Evolutionary conservation across 2,329 filamentous ascomycete genomes (phyloP), one percentile per base, ranked within the genome.

Genomic region (Penicillium sp.): DNA sequence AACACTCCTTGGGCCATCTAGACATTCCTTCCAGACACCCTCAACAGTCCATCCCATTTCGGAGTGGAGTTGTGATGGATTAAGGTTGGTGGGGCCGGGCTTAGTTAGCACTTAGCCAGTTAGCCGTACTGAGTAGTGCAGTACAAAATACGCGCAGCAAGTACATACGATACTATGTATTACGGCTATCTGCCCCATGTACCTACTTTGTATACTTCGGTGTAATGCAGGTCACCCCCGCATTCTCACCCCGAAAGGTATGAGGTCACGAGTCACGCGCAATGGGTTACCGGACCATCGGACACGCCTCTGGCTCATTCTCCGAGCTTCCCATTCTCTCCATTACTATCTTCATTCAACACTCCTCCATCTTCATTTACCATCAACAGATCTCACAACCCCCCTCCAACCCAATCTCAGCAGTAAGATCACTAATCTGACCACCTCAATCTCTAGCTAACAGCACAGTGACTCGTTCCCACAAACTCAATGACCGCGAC

Each of bases 401-500:
- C 13, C 36, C 24, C 22, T 3, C 22, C 22, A 22, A 22, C 22
- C 22, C 13, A 56, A 22, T 39, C 22, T 19, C 40, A 50, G 14
- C 6, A 58, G 55, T 58, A 41, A 58, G 55, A 33, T 7, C 19
- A 9, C 13, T 2, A 33, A n/a, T 10, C 22, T 31, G 11, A 13
- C 14, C 10, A 19, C 14, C 22, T 27, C 19, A 22, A 54, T 19
- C n/a, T 50, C 9, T 36, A 46, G 50, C 54, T 64, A 33, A 56
- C 49, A 11, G 19, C 44, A 33, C 69, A 96, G 93, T 99, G 94
- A 97, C 95, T 82, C 94, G 95, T 77, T 96, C 94, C 66, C 91
- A 94, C 87, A 99, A 98, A 84, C 86, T 84, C 82, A 96, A 92
- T 81, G 92, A 96, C 79, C 93, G 93, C 80, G 90, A 96, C 83